Conservation (phyloP, 495 filamentous ascomycete species). For the Achaetomiella virescens region DNA sequence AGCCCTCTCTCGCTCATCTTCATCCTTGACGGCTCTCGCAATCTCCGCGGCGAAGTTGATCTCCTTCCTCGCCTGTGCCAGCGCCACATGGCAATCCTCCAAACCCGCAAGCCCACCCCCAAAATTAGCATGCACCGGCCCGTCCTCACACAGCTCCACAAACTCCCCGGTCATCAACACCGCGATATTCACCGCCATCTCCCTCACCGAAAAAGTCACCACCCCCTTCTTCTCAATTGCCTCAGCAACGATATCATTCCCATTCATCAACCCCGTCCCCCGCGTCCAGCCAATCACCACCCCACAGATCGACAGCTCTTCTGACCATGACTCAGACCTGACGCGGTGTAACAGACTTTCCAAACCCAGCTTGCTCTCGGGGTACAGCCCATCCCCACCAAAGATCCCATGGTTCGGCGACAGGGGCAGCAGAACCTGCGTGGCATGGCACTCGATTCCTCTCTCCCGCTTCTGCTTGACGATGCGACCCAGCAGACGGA, state of each 20-base stretch:
- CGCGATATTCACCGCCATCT: constrained; percentile 94
- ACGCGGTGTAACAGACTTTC: constrained; percentile 92
- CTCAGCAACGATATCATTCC: constrained; percentile 88
- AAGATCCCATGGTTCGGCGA: constrained; percentile 95
- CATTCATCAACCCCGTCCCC: constrained; percentile 88
- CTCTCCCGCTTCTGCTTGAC: constrained; percentile 73
- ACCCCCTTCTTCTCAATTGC: constrained; percentile 88
- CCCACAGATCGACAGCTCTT: constrained; percentile 89
- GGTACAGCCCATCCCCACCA: constrained; percentile 89
- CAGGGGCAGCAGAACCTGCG: constrained; percentile 83
- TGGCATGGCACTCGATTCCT: constrained; percentile 80
- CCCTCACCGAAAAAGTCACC: constrained; percentile 87
- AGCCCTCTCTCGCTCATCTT: not conserved
- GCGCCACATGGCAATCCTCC: constrained; percentile 46
- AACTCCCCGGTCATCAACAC: constrained; percentile 84
- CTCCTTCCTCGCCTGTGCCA: constrained; percentile 61
- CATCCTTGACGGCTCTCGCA: not conserved
- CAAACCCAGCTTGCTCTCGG: constrained; percentile 85
- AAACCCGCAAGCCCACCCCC: constrained; percentile 90
- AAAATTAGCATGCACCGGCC: constrained; percentile 87
- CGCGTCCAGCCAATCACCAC: constrained; percentile 95
- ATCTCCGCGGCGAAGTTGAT: constrained; percentile 74
- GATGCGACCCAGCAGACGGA: constrained; percentile 76
- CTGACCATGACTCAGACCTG: constrained; percentile 89
- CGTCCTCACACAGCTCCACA: constrained; percentile 79